Evolutionary conservation across 176 grass and related monocot species (phyloP), one percentile per base, ranked within the genome.

Genomic region (Oryza punctata): DNA sequence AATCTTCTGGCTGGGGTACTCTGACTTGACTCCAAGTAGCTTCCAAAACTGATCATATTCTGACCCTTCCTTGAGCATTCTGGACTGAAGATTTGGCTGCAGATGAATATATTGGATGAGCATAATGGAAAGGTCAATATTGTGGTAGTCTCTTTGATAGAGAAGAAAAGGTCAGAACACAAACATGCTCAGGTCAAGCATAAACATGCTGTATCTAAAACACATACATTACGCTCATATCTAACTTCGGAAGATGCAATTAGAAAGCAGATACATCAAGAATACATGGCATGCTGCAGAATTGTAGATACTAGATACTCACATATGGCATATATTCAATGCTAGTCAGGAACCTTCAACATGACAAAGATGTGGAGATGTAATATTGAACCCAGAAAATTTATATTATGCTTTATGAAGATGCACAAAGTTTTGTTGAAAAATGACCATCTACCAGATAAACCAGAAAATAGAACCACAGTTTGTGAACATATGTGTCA

Each of bases 31-130:
- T 63, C 96, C 91, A 59, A 99, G 83, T 64, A 92, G 78, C 86
- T 87, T 93, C 96, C 96, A 99, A 87, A 96, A 99, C 44, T 94
- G 96, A 67, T 99, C 96, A 45, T 85, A 93, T 85, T 99, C 96
- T 79, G 93, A 91, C 75, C 96, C 96, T 88, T 99, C 96, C 64
- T 93, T 99, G 72, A 96, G 96, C 76, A 94, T 81, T 93, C 84
- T 94, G 44, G 96, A 91, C 73, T 99, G 96, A 54, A 96, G 54
- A 89, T 99, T 99, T 70, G 96, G 93, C 96, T 98, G 90, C 67
- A 87, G 33, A 88, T 45, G 67, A 80, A 80, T 83, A 69, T 35
- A 69, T 57, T 68, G 45, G 67, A 82, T 82, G 70, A 79, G 37
- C 49, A 68, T 1, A 78, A 49, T 78, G 79, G 35, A 69, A 83